phyloP scores from a whole-genome alignment of 441 rosid species.

The Macaranga tanarius region DNA sequence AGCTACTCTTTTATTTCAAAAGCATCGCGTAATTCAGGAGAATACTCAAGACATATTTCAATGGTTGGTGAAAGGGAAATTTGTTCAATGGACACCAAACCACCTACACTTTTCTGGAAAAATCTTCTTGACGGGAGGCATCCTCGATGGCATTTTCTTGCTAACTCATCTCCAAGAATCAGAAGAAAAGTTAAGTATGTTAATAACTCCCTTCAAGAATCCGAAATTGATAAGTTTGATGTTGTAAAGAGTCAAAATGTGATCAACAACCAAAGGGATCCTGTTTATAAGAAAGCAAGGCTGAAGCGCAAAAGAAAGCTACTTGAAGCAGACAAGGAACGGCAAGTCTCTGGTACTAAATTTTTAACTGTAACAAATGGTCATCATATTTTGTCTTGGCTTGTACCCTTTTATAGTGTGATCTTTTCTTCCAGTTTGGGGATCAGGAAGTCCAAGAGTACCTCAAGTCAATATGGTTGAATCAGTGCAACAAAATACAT shows the following conservation, averaged over 20 bases:
- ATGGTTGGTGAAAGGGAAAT: slow-evolving; percentile 34
- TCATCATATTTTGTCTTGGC: background rate
- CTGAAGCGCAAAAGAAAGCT: slow-evolving; percentile 17
- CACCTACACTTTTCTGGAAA: slow-evolving; percentile 30
- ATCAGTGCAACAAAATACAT: slow-evolving; percentile 23
- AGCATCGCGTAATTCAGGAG: slow-evolving; percentile 27
- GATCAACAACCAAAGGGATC: background rate
- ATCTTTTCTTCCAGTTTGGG: slow-evolving; percentile 5
- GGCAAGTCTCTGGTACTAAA: slow-evolving; percentile 27
- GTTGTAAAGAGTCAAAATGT: slow-evolving; percentile 13
- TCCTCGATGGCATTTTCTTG: slow-evolving; percentile 38
- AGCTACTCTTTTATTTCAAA: slow-evolving; percentile 27
- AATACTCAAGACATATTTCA: slow-evolving; percentile 20
- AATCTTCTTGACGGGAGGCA: slow-evolving; percentile 35
- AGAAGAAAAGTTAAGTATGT: slow-evolving; percentile 28
- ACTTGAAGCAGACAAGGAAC: slow-evolving; percentile 15
- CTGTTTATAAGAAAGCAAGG: slow-evolving; percentile 10
- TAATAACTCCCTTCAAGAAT: slow-evolving; percentile 12
- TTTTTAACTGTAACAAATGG: background rate
- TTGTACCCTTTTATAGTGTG: background rate
- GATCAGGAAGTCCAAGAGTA: background rate
- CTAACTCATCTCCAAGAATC: slow-evolving; percentile 32
- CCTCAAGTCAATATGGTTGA: slow-evolving; percentile 26
- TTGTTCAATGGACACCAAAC: slow-evolving; percentile 15
- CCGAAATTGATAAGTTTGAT: slow-evolving; percentile 16